Base-by-base conservation (phyloP, 306 rosid genomes). In the Vachellia pachyceras region DNA sequence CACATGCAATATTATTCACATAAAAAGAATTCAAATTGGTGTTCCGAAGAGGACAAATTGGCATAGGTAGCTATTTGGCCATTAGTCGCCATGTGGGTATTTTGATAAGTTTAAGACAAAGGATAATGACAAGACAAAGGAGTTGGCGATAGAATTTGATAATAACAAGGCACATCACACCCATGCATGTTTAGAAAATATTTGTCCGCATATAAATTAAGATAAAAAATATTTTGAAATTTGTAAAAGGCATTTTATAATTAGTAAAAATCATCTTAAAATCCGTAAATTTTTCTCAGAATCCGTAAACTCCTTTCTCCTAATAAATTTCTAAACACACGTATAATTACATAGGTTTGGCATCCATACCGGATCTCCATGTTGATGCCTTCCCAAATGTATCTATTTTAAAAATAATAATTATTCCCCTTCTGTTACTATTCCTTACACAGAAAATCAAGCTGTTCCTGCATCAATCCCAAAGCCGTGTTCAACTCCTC, bases 41-140 rank as follows among this genome's bases (percentile, higher is more conserved):
- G 61, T 29, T 20, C 61, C 29, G n/a, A 7, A 7, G 10, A 7
- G 10, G 11, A 23, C 11, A 58, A 23, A 58, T 58, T 9, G 8
- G 0, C 14, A 23, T 23, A 8, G 9, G 0, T 33, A 25, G 41
- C 20, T 12, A 29, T 29, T 0, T 29, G 33, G 33, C 33, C 2
- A 29, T 29, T 2, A 7, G 44, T 12, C 4, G 69, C 3, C 69
- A 22, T 60, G 66, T 61, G 40, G 33, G 68, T 29, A 61, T 61
- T 61, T 60, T 29, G 37, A 60, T 60, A 22, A 25, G 3, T 11
- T 25, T 23, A 70, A 37, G 79, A 71, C n/a, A n/a, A n/a, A n/a
- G n/a, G n/a, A n/a, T n/a, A n/a, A n/a, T n/a, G n/a, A n/a, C n/a
- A 83, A 23, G 86, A 86, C 83, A 80, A 82, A 79, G 6, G 55